These are phyloP conservation scores for Tolypocladium cylindrosporum DNA, from an alignment of 2,329 filamentous ascomycete genomes.

Conservation along the genomic window DNA sequence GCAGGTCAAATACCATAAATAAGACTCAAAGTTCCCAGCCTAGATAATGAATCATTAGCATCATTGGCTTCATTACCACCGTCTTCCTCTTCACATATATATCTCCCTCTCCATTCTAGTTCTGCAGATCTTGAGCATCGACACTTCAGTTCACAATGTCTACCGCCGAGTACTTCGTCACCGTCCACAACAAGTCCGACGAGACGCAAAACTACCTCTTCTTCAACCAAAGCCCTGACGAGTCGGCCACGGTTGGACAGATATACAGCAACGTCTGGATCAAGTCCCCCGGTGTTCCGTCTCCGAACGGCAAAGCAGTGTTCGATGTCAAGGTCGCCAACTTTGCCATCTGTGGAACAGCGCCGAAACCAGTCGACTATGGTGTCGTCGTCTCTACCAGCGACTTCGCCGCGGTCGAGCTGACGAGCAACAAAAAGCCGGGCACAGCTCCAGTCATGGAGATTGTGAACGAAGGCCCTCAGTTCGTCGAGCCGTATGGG, in stretches of 20 bases:
- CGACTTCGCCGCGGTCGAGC: background rate
- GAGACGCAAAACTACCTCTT: background rate
- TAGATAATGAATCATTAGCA: too few species aligned
- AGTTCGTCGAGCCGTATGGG: background rate
- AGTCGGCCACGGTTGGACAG: background rate
- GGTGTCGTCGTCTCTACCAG: background rate
- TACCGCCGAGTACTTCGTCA: background rate
- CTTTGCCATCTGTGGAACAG: background rate
- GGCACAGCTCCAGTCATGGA: background rate
- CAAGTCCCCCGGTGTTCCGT: background rate
- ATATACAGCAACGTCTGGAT: background rate
- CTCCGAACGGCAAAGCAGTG: background rate
- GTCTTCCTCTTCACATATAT: too few species aligned
- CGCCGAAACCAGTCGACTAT: background rate
- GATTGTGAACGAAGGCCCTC: background rate
- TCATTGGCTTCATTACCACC: too few species aligned
- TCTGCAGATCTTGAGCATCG: too few species aligned
- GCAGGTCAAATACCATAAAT: too few species aligned
- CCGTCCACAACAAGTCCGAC: background rate
- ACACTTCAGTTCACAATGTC: background rate
- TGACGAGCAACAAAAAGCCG: background rate
- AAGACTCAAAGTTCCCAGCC: too few species aligned
- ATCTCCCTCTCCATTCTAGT: too few species aligned
- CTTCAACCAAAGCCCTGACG: background rate
- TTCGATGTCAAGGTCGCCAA: background rate